Conservation (phyloP, 495 filamentous ascomycete genomes). For the Glarea lozoyensis region DNA sequence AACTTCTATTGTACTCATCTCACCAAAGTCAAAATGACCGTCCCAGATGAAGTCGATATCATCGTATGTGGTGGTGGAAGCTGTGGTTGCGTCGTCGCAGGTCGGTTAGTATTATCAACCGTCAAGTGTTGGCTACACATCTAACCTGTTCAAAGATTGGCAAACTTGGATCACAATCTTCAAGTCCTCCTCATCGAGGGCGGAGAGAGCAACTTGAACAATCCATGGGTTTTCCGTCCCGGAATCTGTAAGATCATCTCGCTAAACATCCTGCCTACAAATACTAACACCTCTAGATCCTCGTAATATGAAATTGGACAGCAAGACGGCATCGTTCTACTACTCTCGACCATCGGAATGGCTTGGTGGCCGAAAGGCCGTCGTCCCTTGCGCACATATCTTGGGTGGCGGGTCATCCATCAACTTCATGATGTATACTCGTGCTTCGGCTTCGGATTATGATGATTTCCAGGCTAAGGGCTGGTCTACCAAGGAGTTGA, state of each 20-base stretch:
- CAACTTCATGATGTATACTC: constrained; percentile 87
- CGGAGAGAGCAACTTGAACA: constrained; percentile 73
- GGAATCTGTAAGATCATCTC: constrained; percentile 46
- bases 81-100: constrained; percentile 68
- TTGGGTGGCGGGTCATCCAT: constrained; percentile 72
- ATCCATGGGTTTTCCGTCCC: constrained; percentile 73
- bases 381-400: constrained; percentile 73
- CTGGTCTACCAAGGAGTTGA: constrained; percentile 69
- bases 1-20: not conserved
- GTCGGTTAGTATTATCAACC: constrained; percentile 31
- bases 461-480: constrained; percentile 78
- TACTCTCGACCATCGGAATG: constrained; percentile 66
- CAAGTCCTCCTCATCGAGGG: constrained; percentile 72
- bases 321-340: constrained; percentile 81
- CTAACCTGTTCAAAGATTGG: constrained; percentile 37
- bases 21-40: constrained; percentile 24
- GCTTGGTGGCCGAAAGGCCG: constrained; percentile 59
- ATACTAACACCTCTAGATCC: constrained; percentile 32
- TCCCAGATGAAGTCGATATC: constrained; percentile 71
- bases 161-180: constrained; percentile 73
- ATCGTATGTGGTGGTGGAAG: constrained; percentile 72
- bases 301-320: constrained; percentile 74
- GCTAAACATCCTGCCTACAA: not conserved
- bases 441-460: constrained; percentile 73
- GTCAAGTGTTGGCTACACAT: not conserved